Evolutionary conservation across 345 rosid species (phyloP).

Genomic region (Orychophragmus violaceus): DNA sequence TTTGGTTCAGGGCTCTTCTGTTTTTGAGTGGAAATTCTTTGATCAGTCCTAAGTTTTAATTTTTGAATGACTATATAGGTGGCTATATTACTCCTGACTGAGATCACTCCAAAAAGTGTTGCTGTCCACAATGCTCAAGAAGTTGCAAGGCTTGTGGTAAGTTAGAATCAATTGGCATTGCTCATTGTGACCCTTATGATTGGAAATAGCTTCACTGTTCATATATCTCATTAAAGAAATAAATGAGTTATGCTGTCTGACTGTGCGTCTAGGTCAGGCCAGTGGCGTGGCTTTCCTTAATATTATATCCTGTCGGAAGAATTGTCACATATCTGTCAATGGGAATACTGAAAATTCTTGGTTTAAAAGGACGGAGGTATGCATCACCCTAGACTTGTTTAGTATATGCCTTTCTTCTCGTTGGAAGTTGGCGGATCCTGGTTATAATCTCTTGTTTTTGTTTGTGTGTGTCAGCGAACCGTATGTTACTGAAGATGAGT

Average conservation of each 20-base stretch:
- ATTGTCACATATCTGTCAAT: slow-evolving; percentile 81
- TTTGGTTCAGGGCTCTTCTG: too few species aligned
- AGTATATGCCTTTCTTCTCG: slow-evolving; percentile 3
- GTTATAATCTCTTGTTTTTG: not conserved
- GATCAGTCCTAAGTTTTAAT: not conserved
- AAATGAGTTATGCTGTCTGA: slow-evolving; percentile 27
- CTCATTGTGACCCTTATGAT: not conserved
- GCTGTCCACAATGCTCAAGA: slow-evolving; percentile 96
- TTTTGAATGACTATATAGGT: slow-evolving; percentile 47
- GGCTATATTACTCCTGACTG: slow-evolving; percentile 84
- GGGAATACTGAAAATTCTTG: slow-evolving; percentile 95
- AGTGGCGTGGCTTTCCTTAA: slow-evolving; percentile 97
- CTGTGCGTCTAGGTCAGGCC: slow-evolving; percentile 79
- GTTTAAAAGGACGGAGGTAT: slow-evolving; percentile 91
- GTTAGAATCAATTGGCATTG: slow-evolving; percentile 9
- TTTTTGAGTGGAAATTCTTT: not conserved
- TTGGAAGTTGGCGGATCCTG: not conserved
- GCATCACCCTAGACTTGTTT: slow-evolving; percentile 18
- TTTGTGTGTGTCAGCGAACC: slow-evolving; percentile 48
- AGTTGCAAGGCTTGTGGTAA: slow-evolving; percentile 94
- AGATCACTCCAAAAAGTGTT: slow-evolving; percentile 97
- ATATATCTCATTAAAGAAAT: too few species aligned
- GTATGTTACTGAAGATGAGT: slow-evolving; percentile 89
- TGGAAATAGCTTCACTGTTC: too few species aligned
- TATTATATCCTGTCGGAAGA: slow-evolving; percentile 94